These are phyloP conservation scores for Trametes hirsuta DNA, from an alignment of 1,284 basidiomycete species.

Conservation along the genomic window DNA sequence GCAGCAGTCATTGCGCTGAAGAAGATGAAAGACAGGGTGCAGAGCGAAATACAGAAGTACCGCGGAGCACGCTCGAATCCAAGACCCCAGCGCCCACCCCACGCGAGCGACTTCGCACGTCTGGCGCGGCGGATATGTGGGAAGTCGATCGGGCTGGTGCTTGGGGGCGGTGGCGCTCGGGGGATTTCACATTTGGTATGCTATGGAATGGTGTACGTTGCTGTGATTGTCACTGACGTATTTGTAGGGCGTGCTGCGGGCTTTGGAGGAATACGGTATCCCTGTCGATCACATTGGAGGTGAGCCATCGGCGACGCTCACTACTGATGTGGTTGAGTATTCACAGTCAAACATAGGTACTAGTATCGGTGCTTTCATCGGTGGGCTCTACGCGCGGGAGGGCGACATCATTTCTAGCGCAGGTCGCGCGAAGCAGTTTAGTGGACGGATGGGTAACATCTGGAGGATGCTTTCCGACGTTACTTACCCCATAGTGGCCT, in stretches of 20 bases:
- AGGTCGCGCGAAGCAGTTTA: slow-evolving; percentile 90
- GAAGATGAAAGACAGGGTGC: slow-evolving; percentile 90
- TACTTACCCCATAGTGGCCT: slow-evolving; percentile 96
- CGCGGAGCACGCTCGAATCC: slow-evolving; percentile 70
- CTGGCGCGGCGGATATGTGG: slow-evolving; percentile 92
- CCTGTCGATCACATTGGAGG: slow-evolving; percentile 93
- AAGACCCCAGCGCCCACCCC: slow-evolving; percentile 75
- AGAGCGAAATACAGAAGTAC: slow-evolving; percentile 88
- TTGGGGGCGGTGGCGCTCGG: slow-evolving; percentile 95
- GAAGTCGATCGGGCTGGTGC: slow-evolving; percentile 90
- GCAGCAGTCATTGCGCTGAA: slow-evolving; percentile 90
- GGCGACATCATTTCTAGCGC: slow-evolving; percentile 88
- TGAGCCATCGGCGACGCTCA: slow-evolving; percentile 29
- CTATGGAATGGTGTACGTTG: neutral
- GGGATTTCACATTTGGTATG: slow-evolving; percentile 91
- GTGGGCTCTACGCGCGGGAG: slow-evolving; percentile 95
- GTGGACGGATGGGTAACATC: slow-evolving; percentile 90
- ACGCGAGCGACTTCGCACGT: slow-evolving; percentile 92
- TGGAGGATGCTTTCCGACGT: slow-evolving; percentile 96
- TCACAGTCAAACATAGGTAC: slow-evolving; percentile 53
- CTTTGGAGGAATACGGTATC: slow-evolving; percentile 89
- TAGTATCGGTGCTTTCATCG: slow-evolving; percentile 92
- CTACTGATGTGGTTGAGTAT: neutral
- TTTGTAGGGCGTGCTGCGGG: slow-evolving; percentile 81
- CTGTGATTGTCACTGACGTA: slow-evolving; percentile 6